Evolutionary conservation across 352 stramenopile genomes (phyloP).

Genomic region (Globisporangium cystogenes): DNA sequence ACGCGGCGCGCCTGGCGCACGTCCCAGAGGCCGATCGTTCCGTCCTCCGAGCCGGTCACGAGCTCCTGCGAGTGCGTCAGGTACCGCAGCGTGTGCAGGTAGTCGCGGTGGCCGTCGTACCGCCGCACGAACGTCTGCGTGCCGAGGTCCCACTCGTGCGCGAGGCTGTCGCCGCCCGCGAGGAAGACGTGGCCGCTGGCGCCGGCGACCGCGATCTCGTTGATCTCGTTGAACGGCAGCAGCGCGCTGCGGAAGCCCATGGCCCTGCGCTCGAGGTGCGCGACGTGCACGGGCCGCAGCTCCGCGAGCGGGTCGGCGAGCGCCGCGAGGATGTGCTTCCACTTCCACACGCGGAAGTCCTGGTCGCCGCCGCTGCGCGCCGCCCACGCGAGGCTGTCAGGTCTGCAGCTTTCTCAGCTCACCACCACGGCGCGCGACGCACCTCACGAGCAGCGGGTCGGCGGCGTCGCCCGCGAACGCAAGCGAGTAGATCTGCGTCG

Average conservation of each 20-base stretch:
- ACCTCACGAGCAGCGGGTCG: constrained; percentile 63
- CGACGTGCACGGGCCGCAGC: constrained; percentile 38
- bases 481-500: constrained; percentile 71
- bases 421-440: neutral
- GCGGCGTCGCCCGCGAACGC: constrained; percentile 49
- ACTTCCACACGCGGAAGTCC: constrained; percentile 74
- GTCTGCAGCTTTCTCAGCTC: too few relatives aligned
- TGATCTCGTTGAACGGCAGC: constrained; percentile 58
- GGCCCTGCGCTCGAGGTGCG: constrained; percentile 43
- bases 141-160: constrained; percentile 55
- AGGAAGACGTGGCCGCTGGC: constrained; percentile 36
- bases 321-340: constrained; percentile 50
- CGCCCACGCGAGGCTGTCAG: too few relatives aligned
- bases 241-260: constrained; percentile 57
- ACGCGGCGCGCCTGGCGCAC: constrained; percentile 40
- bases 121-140: constrained; percentile 47
- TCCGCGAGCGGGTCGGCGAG: constrained; percentile 18
- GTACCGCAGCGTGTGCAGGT: constrained; percentile 59
- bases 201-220: constrained; percentile 41
- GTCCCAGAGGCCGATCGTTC: constrained; percentile 72
- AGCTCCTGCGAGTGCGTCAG: constrained; percentile 67
- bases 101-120: constrained; percentile 53
- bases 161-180: constrained; percentile 51
- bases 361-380: constrained; percentile 55
- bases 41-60: constrained; percentile 65